These are phyloP conservation scores for Pseudoperonospora humuli DNA, from an alignment of 352 stramenopile species.

Conservation along the genomic window DNA sequence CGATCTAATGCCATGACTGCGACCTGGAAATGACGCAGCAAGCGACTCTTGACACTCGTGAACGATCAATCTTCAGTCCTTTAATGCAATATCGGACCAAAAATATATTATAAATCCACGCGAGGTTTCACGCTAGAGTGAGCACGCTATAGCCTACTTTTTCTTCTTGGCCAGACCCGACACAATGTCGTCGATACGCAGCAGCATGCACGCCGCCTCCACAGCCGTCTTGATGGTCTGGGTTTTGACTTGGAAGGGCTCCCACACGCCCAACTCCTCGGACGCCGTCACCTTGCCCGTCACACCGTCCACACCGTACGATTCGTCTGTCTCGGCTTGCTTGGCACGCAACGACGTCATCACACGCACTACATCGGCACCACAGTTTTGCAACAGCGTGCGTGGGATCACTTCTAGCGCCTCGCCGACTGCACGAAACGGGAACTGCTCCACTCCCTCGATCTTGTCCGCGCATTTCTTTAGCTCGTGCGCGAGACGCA, in stretches of 20 bases:
- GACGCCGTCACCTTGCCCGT: conserved; percentile 91
- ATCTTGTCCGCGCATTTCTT: conserved; percentile 86
- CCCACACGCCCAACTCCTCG: conserved; percentile 95
- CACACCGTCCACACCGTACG: conserved; percentile 76
- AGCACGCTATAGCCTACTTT: conserved; percentile 32
- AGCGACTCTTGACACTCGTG: conserved; percentile 13
- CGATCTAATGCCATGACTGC: too few species aligned
- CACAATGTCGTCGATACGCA: conserved; percentile 99
- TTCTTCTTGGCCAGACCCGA: conserved; percentile 97
- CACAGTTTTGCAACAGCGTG: conserved; percentile 99
- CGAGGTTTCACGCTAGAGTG: conserved; percentile 1
- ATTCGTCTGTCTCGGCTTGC: conserved; percentile 75
- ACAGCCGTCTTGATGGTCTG: conserved; percentile 99
- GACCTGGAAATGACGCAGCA: too few species aligned
- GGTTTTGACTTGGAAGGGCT: conserved; percentile 99
- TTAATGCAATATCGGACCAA: conserved; percentile 26
- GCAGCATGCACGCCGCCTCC: conserved; percentile 96
- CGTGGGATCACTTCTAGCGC: conserved; percentile 99
- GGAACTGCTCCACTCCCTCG: conserved; percentile 95
- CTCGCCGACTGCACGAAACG: conserved; percentile 95
- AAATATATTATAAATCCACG: conserved; percentile 61
- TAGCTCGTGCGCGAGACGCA: conserved; percentile 95
- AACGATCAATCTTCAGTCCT: conserved; percentile 32
- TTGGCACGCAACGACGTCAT: conserved; percentile 96
- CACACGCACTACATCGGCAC: conserved; percentile 96